These are phyloP conservation scores for Gilbertella persicaria DNA, from an alignment of 371 early-diverging fungal genomes.

Conservation along the genomic window DNA sequence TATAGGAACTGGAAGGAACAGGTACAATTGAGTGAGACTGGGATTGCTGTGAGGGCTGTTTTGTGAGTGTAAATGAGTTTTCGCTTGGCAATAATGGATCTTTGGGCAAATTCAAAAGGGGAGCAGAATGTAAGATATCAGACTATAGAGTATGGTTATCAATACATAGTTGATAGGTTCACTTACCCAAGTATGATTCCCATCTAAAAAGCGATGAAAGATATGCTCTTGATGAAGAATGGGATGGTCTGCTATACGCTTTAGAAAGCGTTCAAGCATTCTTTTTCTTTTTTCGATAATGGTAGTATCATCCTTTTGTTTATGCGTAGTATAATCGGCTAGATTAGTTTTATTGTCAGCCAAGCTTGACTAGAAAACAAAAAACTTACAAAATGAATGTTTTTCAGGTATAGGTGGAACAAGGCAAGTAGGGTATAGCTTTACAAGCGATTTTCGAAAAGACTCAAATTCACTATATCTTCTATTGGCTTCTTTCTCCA, in stretches of 20 bases:
- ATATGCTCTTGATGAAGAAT: conserved; percentile 81
- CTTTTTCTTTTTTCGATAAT: conserved; percentile 87
- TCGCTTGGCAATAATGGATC: conserved; percentile 47
- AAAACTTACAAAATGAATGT: conserved; percentile 73
- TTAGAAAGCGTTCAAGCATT: conserved; percentile 87
- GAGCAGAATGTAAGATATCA: conserved; percentile 31
- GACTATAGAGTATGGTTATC: conserved; percentile 3
- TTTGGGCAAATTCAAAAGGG: conserved; percentile 63
- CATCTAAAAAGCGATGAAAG: conserved; percentile 87
- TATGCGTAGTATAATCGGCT: conserved; percentile 79
- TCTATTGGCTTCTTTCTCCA: neutral
- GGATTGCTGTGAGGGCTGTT: conserved; percentile 1
- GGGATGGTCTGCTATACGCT: conserved; percentile 82
- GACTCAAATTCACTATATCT: neutral
- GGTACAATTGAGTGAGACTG: conserved; percentile 30
- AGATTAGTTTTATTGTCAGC: conserved; percentile 1
- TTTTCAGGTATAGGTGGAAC: conserved; percentile 97
- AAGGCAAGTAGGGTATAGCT: conserved; percentile 79
- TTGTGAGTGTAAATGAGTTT: conserved; percentile 16
- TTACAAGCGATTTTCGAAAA: conserved; percentile 38
- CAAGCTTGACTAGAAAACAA: conserved; percentile 1
- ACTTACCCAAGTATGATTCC: conserved; percentile 58
- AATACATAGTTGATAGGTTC: neutral
- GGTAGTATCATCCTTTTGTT: conserved; percentile 76
- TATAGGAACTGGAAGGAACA: conserved; percentile 45